A percentile compares a stretch with the other conserved stretches of the same genome.
Evolutionary conservation across 2,329 filamentous ascomycete species (phyloP).

Genomic region (Colletotrichum sp.): DNA sequence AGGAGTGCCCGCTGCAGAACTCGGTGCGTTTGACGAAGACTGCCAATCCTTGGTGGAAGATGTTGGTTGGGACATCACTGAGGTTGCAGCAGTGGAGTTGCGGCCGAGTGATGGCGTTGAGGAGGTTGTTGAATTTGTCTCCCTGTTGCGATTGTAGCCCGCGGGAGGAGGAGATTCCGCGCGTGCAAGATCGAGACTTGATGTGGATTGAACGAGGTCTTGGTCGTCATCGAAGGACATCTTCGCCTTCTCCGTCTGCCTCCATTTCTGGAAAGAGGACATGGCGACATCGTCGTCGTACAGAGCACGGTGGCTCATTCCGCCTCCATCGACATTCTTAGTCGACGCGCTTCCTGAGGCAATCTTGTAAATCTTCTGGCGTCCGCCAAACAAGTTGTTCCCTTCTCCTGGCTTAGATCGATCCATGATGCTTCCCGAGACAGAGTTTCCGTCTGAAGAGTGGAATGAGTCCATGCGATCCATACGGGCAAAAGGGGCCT

Average conservation of each 20-base stretch:
- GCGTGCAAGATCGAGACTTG: conserved; percentile 29
- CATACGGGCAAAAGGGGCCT: conserved; percentile 59
- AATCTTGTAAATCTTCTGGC: conserved; percentile 95
- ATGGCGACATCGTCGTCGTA: conserved; percentile 88
- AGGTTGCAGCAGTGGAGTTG: conserved; percentile 87
- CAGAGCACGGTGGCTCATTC: conserved; percentile 69
- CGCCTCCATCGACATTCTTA: conserved; percentile 42
- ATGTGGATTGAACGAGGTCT: conserved; percentile 40
- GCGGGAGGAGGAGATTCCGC: conserved; percentile 62
- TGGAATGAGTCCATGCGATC: conserved; percentile 70
- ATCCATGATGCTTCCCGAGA: conserved; percentile 77
- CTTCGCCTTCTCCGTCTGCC: conserved; percentile 63
- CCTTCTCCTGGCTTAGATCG: conserved; percentile 83
- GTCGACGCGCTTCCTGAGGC: conserved; percentile 53
- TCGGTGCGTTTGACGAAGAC: conserved; percentile 39
- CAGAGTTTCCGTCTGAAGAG: conserved; percentile 69
- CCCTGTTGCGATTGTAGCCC: conserved; percentile 75
- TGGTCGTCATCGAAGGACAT: conserved; percentile 43
- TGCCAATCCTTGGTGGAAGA: conserved; percentile 57
- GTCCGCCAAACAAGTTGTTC: conserved; percentile 91
- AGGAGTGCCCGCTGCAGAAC: conserved; percentile 39
- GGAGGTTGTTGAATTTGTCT: conserved; percentile 86
- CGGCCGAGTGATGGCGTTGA: conserved; percentile 69
- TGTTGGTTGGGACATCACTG: conserved; percentile 75
- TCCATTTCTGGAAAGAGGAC: conserved; percentile 83